A percentile compares a stretch with the other conserved stretches of the same genome.
phyloP scores from a whole-genome alignment of 1,284 basidiomycete genomes.

The Bjerkandera adusta region DNA sequence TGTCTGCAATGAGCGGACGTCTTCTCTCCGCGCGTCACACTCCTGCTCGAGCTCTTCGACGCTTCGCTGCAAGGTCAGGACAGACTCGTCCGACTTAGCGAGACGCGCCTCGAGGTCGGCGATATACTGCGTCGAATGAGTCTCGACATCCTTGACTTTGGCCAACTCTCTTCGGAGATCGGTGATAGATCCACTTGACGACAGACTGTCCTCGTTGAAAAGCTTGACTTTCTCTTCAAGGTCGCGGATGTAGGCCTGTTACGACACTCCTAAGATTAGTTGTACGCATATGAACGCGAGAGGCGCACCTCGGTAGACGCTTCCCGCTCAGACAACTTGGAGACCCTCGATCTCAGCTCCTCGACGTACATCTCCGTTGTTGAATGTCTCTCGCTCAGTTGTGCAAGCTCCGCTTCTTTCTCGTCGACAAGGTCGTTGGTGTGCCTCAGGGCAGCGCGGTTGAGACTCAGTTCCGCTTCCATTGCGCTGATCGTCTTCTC shows the following conservation, averaged over 20 bases:
- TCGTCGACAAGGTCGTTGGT: constrained; percentile 92
- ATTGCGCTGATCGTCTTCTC: constrained; percentile 96
- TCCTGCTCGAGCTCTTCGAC: constrained; percentile 82
- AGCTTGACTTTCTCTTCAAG: constrained; percentile 87
- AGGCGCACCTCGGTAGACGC: constrained; percentile 77
- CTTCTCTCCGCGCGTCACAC: constrained; percentile 64
- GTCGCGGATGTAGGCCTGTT: constrained; percentile 90
- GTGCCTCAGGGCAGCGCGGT: constrained; percentile 84
- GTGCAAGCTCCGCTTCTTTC: constrained; percentile 76
- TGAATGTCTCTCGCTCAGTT: constrained; percentile 64
- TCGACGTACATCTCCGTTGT: constrained; percentile 85
- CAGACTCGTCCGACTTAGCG: constrained; percentile 75
- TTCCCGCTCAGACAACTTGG: constrained; percentile 86
- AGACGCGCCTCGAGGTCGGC: constrained; percentile 86
- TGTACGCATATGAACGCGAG: constrained; percentile 9
- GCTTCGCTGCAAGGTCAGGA: constrained; percentile 62
- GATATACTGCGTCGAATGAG: constrained; percentile 77
- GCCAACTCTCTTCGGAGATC: constrained; percentile 85
- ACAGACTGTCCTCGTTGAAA: constrained; percentile 75
- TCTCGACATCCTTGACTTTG: constrained; percentile 76
- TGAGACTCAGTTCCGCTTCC: constrained; percentile 91
- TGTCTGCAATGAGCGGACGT: constrained; percentile 67
- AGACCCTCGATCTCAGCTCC: constrained; percentile 78
- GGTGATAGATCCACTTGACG: constrained; percentile 72
- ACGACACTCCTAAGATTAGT: constrained; percentile 13